phyloP scores from a whole-genome alignment of 306 rosid genomes.

The Luffa aegyptiaca region DNA sequence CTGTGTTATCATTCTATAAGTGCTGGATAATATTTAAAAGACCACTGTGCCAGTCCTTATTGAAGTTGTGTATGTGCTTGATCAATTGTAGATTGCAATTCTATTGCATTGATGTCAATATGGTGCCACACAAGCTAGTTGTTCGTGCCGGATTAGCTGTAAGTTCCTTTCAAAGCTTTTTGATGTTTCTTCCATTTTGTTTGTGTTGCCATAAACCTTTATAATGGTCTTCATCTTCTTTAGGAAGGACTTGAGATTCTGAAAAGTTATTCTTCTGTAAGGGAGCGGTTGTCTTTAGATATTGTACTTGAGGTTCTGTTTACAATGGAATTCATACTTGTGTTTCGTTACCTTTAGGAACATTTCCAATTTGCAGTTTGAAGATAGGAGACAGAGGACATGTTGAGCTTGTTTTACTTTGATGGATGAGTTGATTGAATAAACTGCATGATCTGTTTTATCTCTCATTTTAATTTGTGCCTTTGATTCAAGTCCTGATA shows the following conservation, averaged over 20 bases:
- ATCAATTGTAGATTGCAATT: constrained; percentile 51
- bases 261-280: not conserved
- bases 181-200: not conserved
- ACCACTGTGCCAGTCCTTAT: constrained; percentile 7
- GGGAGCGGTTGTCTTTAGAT: not conserved
- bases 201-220: not conserved
- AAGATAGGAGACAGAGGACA: not conserved
- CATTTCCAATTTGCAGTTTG: not conserved
- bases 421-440: not conserved
- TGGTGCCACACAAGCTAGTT: constrained; percentile 69
- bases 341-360: not conserved
- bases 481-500: constrained; percentile 5
- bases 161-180: constrained; percentile 29
- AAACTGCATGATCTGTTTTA: not conserved
- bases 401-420: not conserved
- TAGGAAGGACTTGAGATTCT: not conserved
- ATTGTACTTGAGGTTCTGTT: not conserved
- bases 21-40: not conserved
- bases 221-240: not conserved
- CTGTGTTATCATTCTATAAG: not conserved
- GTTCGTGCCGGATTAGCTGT: constrained; percentile 78
- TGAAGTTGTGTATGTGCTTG: constrained; percentile 9
- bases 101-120: constrained; percentile 66
- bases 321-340: not conserved
- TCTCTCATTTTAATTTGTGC: not conserved